Evolutionary conservation across 2,329 filamentous ascomycete species (phyloP).

Genomic region (Neopestalotiopsis clavispora): DNA sequence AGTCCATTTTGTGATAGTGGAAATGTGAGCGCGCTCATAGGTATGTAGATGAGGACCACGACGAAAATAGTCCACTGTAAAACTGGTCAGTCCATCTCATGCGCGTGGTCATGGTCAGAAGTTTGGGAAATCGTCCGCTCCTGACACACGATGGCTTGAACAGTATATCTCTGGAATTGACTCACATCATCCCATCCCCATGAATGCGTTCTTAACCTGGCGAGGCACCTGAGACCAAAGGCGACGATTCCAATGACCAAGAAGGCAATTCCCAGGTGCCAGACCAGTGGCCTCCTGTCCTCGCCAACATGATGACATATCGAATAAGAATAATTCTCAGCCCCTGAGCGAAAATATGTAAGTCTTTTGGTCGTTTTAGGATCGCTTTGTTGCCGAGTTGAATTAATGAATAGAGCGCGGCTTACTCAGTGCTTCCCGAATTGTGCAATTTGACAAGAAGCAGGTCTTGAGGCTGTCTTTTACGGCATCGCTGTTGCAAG

Average conservation of each 20-base stretch:
- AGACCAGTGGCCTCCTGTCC: constrained; percentile 12
- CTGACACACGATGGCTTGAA: too few species aligned
- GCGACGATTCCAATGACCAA: constrained; percentile 6
- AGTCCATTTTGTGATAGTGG: constrained; percentile 5
- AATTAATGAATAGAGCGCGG: too few species aligned
- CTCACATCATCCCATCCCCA: constrained; percentile 13
- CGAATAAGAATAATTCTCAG: constrained; percentile 9
- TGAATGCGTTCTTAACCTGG: constrained; percentile 3
- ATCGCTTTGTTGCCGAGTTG: neutral
- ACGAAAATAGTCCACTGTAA: neutral
- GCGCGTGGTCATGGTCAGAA: too few species aligned
- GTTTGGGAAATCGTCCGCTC: too few species aligned
- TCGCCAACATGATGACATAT: constrained; percentile 1
- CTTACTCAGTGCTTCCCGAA: constrained; percentile 12
- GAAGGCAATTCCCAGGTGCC: constrained; percentile 14
- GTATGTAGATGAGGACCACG: constrained; percentile 3
- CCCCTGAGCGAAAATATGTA: neutral
- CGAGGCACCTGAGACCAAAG: constrained; percentile 7
- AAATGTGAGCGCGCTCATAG: constrained; percentile 7
- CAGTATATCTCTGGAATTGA: too few species aligned
- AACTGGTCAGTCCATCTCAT: neutral
- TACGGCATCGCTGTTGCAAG: constrained; percentile 5
- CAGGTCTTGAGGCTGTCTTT: constrained; percentile 8
- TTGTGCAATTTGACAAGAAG: constrained; percentile 9
- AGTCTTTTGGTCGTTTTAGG: neutral